Evolutionary conservation across 345 rosid genomes (phyloP).

Genomic region (Sisymbrium altissimum): DNA sequence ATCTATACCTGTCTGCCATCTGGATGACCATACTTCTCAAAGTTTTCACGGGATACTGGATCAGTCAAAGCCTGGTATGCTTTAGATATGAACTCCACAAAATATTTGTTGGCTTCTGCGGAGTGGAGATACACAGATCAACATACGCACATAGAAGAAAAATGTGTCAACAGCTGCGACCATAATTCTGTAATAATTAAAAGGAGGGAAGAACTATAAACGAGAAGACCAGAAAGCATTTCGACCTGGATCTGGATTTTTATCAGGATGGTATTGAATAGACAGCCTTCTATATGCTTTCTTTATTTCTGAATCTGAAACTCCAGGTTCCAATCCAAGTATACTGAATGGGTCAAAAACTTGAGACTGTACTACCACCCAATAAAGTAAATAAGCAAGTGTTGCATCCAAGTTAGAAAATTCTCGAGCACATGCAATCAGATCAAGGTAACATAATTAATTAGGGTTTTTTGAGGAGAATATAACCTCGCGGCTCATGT

Average conservation of each 20-base stretch:
- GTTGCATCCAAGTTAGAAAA: neutral
- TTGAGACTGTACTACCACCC: slow-evolving; percentile 51
- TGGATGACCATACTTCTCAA: slow-evolving; percentile 98
- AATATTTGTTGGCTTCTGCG: slow-evolving; percentile 80
- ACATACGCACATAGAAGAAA: slow-evolving; percentile 2
- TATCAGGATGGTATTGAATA: slow-evolving; percentile 93
- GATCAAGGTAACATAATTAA: neutral
- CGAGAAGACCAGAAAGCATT: slow-evolving; percentile 22
- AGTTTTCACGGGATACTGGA: slow-evolving; percentile 91
- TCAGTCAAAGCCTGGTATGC: slow-evolving; percentile 98
- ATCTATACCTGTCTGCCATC: slow-evolving; percentile 88
- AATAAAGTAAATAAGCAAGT: slow-evolving; percentile 15
- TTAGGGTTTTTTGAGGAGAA: slow-evolving; percentile 4
- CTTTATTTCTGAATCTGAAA: slow-evolving; percentile 81
- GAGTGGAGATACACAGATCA: slow-evolving; percentile 5
- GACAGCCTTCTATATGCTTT: slow-evolving; percentile 93
- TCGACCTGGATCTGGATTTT: slow-evolving; percentile 99
- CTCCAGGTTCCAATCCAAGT: slow-evolving; percentile 82
- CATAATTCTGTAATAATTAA: neutral
- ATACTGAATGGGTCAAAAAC: slow-evolving; percentile 87
- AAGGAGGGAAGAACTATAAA: neutral
- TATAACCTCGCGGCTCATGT: slow-evolving; percentile 78
- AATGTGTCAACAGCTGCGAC: slow-evolving; percentile 6
- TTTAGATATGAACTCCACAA: slow-evolving; percentile 89
- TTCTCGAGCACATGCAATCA: neutral